These are phyloP conservation scores for Leccinum griseonigrum DNA, from an alignment of 1,284 basidiomycete genomes.

Conservation along the genomic window DNA sequence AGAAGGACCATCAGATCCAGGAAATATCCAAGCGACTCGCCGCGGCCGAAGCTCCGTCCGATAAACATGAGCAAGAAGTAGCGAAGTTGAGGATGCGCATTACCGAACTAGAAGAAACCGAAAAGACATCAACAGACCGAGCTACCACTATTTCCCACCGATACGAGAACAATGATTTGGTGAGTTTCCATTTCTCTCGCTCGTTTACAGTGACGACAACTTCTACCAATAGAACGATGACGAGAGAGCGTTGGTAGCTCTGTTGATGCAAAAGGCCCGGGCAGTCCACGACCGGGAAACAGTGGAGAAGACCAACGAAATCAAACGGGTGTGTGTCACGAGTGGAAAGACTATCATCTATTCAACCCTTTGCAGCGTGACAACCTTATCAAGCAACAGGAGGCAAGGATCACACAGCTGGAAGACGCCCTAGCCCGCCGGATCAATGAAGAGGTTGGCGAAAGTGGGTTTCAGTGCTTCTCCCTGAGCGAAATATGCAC, in stretches of 20 bases:
- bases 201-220: slow-evolving; percentile 10
- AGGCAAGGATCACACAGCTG: slow-evolving; percentile 40
- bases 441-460: slow-evolving; percentile 38
- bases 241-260: slow-evolving; percentile 46
- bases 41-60: slow-evolving; percentile 19
- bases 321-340: slow-evolving; percentile 41
- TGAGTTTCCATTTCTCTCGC: slow-evolving; percentile 22
- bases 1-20: slow-evolving; percentile 18
- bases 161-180: slow-evolving; percentile 43
- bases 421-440: slow-evolving; percentile 42
- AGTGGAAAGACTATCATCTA: slow-evolving; percentile 4
- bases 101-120: slow-evolving; percentile 29
- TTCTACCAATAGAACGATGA: slow-evolving; percentile 38
- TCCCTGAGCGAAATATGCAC: slow-evolving; percentile 13
- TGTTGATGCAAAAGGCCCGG: slow-evolving; percentile 41
- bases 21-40: slow-evolving; percentile 25
- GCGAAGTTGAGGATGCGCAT: slow-evolving; percentile 26
- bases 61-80: slow-evolving; percentile 26
- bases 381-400: slow-evolving; percentile 38
- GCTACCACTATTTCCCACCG: slow-evolving; percentile 33
- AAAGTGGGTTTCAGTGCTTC: slow-evolving; percentile 12
- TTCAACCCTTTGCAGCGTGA: slow-evolving; percentile 39
- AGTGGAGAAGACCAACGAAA: slow-evolving; percentile 50
- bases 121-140: slow-evolving; percentile 26
- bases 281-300: slow-evolving; percentile 47